Base-by-base conservation (phyloP, 2,329 filamentous ascomycete genomes). In the Colletotrichum camelliae region DNA sequence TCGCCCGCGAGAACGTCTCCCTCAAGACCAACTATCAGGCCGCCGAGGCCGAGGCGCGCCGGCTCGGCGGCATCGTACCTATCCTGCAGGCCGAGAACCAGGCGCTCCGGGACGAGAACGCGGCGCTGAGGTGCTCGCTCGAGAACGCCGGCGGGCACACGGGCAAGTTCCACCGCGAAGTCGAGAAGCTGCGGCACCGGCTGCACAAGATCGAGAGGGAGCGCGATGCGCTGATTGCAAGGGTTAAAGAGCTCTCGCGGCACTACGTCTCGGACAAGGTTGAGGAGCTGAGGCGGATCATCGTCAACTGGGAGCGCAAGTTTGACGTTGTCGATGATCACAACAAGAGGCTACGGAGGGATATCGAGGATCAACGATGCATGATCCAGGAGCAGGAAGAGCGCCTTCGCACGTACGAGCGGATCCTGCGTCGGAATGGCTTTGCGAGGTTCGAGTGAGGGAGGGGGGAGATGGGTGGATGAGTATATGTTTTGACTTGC, bases 81-180 rank as follows among this genome's bases (percentile, higher is more conserved):
- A 79, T 84, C 55, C 82, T 88, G 2, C 81, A 85, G 74, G 80
- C 79, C n/a, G 82, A 86, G 73, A 81, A 87, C 69, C 80, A 79
- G 39, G 77, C 80, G 12, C 83, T 88, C 6, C 77, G 79, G 4
- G 81, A 81, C 18, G 85, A 88, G 37, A 88, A 88, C 77, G 80
- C 82, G 18, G 80, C 82, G 9, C 82, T 89, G 7, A 83, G 86
- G 15, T 82, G 81, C n/a, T 81, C 83, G 8, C 76, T 84, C 48
- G 85, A 86, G 35, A 82, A 79, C 33, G 78, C 79, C 2, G 79
- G 82, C n/a, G 82, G 82, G 24, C 76, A 79, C 67, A 80, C 83
- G 3, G 78, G 79, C 64, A 82, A 80, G 43, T 81, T 83, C 60
- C 79, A 82, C 39, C 78, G 70, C 60, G 83, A 86, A 65, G 70